Percentiles rank a stretch among this genome's conserved stretches.
Conservation (phyloP, 1,284 basidiomycete species). For the Leccinum subrobustum region DNA sequence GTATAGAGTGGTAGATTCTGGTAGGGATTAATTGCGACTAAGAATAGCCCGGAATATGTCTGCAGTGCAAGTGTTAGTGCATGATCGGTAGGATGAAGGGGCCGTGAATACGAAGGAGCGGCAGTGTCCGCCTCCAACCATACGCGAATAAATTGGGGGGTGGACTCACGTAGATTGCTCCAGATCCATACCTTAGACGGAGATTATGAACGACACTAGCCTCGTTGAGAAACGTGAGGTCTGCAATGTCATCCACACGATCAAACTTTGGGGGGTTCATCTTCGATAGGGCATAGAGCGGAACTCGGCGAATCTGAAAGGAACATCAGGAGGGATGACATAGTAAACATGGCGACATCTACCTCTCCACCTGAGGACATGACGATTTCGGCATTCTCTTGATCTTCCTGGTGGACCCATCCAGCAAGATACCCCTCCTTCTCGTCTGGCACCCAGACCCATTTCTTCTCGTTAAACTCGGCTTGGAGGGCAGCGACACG, state of each 20-base stretch:
- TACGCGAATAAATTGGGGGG: not conserved
- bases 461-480: slow-evolving; percentile 96
- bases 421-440: slow-evolving; percentile 88
- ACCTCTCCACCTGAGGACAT: slow-evolving; percentile 77
- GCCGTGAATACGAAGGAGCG: not conserved
- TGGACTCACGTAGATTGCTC: slow-evolving; percentile 88
- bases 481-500: slow-evolving; percentile 85
- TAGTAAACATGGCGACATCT: slow-evolving; percentile 30
- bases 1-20: slow-evolving; percentile 92
- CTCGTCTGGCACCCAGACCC: slow-evolving; percentile 94
- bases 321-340: slow-evolving; percentile 14
- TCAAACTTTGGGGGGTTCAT: slow-evolving; percentile 99
- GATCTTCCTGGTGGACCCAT: slow-evolving; percentile 86
- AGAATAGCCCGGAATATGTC: slow-evolving; percentile 96
- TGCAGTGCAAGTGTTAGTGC: slow-evolving; percentile 35
- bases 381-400: slow-evolving; percentile 75
- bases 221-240: slow-evolving; percentile 97
- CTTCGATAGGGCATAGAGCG: slow-evolving; percentile 80
- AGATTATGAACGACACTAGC: slow-evolving; percentile 98
- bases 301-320: slow-evolving; percentile 69
- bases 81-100: not conserved
- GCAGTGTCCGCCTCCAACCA: not conserved
- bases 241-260: slow-evolving; percentile 96
- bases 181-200: slow-evolving; percentile 86
- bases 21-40: slow-evolving; percentile 99